Evolutionary conservation across 495 filamentous ascomycete genomes (phyloP), one percentile per base, ranked within the genome.

Genomic region (Immersiella caudata): DNA sequence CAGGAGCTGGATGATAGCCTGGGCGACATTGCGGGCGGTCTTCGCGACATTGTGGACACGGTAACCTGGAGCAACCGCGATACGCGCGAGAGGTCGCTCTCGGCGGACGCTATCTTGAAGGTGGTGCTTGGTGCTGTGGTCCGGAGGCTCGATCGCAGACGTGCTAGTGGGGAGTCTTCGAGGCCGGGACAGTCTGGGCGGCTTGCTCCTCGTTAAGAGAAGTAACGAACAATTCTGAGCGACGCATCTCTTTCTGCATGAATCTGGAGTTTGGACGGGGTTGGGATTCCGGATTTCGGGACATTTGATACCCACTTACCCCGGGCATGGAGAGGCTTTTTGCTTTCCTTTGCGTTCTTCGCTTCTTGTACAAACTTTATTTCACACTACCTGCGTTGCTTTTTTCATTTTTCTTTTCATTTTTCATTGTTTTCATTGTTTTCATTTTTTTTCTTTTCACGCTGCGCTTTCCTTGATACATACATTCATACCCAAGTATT

Each of bases 31-130:
- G 75, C 82, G 27, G 81, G 83, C 20, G 81, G 83, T 7, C 71
- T 93, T 21, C 79, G 95, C 33, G 95, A 99, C 80, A 98, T 99
- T 67, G 93, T 98, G 3, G 95, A 99, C 79, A 97, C 94, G 0
- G 89, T 95, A 24, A 90, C 90, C 8, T 96, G 89, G 86, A 85
- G 79, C 6, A 74, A 70, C 0, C 62, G 69, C 64, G 72, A 83
- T 76, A 58, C 76, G 68, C 71, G 75, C 60, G 40, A 79, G 75
- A 18, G 69, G 64, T 67, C 68, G 61, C 67, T 86, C 52, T 72
- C 75, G 12, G 81, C 76, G 0, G 88, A 94, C 4, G 89, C 86
- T 0, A 90, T 98, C 64, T 75, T 98, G 64, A 98, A 97, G 78
- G 85, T 85, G 61, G 92, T 96, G 1, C 79, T 97, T 18, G 93